Evolutionary conservation across 192 early-diverging fungal species (phyloP), one percentile per base, ranked within the genome.

Genomic region (Linnemannia zychae): DNA sequence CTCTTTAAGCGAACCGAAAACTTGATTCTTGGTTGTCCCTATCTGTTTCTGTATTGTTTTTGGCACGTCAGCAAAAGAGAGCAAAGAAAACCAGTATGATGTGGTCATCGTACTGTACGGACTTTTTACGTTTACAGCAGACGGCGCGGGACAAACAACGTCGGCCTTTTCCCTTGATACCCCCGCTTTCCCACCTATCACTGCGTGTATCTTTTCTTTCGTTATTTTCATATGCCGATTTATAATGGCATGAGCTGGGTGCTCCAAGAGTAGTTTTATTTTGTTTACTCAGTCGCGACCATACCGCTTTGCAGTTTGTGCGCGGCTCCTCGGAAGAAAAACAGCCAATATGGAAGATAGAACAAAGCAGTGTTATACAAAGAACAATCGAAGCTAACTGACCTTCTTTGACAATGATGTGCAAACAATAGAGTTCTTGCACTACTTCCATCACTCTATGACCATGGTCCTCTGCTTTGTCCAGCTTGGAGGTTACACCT

Each of bases 361-460:
- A n/a, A 40, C 18, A n/a, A 40, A 4, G 22, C 31, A 68, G 18
- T n/a, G 7, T 38, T 18, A 22, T 38, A 38, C 24, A 4, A 63
- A 67, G 36, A 63, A 66, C n/a, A 18, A 65, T 9, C 7, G 46
- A 38, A 31, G 33, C 78, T 80, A 80, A 80, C 37, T 38, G 31
- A 33, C n/a, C 18, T 13, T 48, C 28, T 4, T 13, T 28, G 7
- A 18, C n/a, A 28, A 24, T 24, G 40, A 31, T 38, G 15, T 2
- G 44, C 57, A 49, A 44, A 33, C 40, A 47, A 57, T 78, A 91
- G 95, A 95, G 88, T 98, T 98, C 90, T 89, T 98, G 71, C 97
- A 98, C 75, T 95, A 94, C 71, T 98, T 95, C 91, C 97, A 98
- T 90, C 97, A 98, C 90, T 92, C 95, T 28, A 91, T 96, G 91